These are phyloP conservation scores for Salix brachista DNA, from an alignment of 345 rosid species.

Conservation along the genomic window DNA sequence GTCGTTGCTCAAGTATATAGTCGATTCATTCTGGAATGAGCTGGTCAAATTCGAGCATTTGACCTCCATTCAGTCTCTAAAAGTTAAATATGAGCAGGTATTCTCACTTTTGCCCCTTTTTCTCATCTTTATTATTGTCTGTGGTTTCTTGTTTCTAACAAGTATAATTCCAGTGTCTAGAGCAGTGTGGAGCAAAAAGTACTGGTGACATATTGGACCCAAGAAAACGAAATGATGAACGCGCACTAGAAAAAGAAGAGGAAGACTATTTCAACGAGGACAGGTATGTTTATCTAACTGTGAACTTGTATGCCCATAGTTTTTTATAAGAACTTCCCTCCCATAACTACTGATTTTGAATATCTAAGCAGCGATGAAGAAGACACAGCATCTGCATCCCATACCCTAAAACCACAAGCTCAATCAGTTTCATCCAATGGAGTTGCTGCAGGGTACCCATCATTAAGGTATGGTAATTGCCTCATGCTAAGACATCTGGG, in stretches of 20 bases:
- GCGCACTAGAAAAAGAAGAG: conserved; percentile 95
- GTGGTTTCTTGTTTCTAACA: conserved; percentile 16
- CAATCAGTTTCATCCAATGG: conserved; percentile 71
- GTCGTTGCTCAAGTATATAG: conserved; percentile 62
- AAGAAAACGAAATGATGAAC: conserved; percentile 73
- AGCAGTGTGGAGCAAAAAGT: conserved; percentile 54
- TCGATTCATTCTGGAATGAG: conserved; percentile 81
- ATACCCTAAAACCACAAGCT: conserved; percentile 42
- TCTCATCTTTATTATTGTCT: conserved; percentile 2
- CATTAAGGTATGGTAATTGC: conserved; percentile 50
- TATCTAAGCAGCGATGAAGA: conserved; percentile 74
- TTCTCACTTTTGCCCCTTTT: not conserved
- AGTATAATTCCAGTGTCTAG: conserved; percentile 61
- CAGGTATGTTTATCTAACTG: conserved; percentile 42
- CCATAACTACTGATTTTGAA: conserved; percentile 16
- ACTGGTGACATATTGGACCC: conserved; percentile 48
- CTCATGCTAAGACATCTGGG: not conserved
- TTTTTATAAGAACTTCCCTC: not conserved
- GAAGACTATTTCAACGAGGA: conserved; percentile 97
- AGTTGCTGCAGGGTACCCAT: conserved; percentile 46
- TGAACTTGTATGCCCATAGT: not conserved
- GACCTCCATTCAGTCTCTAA: conserved; percentile 53
- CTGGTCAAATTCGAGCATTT: conserved; percentile 58
- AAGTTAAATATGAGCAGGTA: conserved; percentile 82
- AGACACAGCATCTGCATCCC: conserved; percentile 77